Base-by-base conservation (phyloP, 768 basidiomycete species). In the Tremella yokohamensis region DNA sequence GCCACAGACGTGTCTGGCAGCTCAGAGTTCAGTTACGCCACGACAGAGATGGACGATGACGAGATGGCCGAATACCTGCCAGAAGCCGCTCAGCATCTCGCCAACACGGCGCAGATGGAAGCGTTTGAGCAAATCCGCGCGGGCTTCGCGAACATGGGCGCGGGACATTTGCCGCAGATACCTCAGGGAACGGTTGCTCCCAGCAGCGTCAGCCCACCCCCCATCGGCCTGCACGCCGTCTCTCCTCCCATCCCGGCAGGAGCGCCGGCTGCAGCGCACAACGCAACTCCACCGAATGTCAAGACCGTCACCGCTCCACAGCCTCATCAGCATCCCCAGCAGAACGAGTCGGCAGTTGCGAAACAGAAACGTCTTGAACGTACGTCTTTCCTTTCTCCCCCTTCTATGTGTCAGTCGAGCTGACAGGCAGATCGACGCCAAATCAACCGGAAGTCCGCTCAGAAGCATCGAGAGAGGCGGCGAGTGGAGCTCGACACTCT, bases 391-490 rank as follows among this genome's bases (percentile, higher is more conserved):
- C 25, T 24, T 16, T 19, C 3, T 4, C 11, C 12, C 38, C 26
- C 1, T 16, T 34, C 8, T 12, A 37, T 12, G 4, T 38, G 15
- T 25, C 4, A 26, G 19, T 34, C 37, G 24, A 45, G 15, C 42
- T 45, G n/a, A 45, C 42, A 18, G 44, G 25, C 39, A 63, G 62
- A 60, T 40, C 62, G 62, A 15, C 58, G 62, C 19, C 42, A 19
- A 15, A 64, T 64, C 51, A 64, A 64, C 19, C 62, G 62, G 18
- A 56, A 53, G 26, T 64, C 62, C 13, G 62, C 62, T 22, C 58
- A 60, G 47, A 64, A 60, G 49, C 58, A 60, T 39, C 62, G 62
- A 18, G 34, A 18, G 6, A 39, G 50, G 19, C 29, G 62, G n/a
- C 56, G 57, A 52, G 58, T 49, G 44, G 58, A 64, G 38, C 34